Evolutionary conservation across 805 yeast genomes (phyloP).

Genomic region (Saturnispora ahearnii): DNA sequence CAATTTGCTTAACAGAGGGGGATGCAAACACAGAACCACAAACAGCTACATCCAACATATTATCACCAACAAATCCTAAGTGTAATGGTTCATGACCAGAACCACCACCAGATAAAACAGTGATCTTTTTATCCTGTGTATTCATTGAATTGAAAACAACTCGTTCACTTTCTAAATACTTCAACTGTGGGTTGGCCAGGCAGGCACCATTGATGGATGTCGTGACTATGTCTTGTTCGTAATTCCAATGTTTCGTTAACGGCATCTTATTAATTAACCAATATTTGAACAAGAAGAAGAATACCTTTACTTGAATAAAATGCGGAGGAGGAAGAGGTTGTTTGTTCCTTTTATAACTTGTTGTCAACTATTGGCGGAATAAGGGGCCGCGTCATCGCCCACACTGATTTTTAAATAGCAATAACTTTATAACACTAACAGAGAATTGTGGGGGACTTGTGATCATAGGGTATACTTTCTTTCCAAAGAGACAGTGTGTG

Average conservation of each 20-base stretch:
- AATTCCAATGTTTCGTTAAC: conserved; percentile 12
- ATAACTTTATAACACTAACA: too few species aligned
- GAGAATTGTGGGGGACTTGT: too few species aligned
- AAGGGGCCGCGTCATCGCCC: too few species aligned
- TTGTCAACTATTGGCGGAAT: too few species aligned
- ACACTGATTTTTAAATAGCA: too few species aligned
- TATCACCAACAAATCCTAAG: conserved; percentile 83
- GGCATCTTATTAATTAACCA: conserved; percentile 3
- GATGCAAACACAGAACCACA: conserved; percentile 91
- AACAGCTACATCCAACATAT: conserved; percentile 77
- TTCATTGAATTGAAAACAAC: conserved; percentile 38
- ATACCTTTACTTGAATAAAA: too few species aligned
- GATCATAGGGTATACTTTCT: too few species aligned
- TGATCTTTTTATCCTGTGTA: conserved; percentile 48
- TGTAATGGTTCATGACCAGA: conserved; percentile 95
- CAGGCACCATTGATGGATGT: conserved; percentile 11
- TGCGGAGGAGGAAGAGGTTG: too few species aligned
- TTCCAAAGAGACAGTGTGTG: too few species aligned
- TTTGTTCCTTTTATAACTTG: too few species aligned
- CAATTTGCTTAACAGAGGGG: conserved; percentile 77
- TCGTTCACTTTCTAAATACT: conserved; percentile 46
- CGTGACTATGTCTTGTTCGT: conserved; percentile 7
- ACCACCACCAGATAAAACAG: conserved; percentile 85
- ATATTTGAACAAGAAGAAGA: too few species aligned
- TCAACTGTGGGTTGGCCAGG: conserved; percentile 42